These are phyloP conservation scores for Fusarium nisikadoi DNA, from an alignment of 2,329 filamentous ascomycete species.

Conservation along the genomic window DNA sequence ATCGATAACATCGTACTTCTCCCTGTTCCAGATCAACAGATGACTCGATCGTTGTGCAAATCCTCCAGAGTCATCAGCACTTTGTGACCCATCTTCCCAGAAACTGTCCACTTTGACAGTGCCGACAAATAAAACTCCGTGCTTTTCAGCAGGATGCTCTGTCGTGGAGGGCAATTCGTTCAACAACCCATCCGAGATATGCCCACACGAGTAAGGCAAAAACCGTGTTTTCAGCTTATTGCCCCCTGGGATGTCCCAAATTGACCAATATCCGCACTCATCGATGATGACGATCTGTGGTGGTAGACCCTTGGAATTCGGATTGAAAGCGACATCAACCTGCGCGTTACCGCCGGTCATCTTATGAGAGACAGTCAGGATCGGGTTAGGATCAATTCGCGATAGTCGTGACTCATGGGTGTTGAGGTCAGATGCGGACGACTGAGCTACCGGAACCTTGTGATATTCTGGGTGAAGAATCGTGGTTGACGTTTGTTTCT, in stretches of 20 bases:
- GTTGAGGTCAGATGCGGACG: slow-evolving; percentile 4
- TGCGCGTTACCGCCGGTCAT: slow-evolving; percentile 67
- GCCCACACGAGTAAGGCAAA: slow-evolving; percentile 54
- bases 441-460: slow-evolving; percentile 48
- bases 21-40: slow-evolving; percentile 52
- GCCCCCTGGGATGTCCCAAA: slow-evolving; percentile 69
- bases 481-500: slow-evolving; percentile 62
- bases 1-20: slow-evolving; percentile 51
- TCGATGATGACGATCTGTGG: slow-evolving; percentile 75
- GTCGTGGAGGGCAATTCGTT: slow-evolving; percentile 47
- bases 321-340: slow-evolving; percentile 73
- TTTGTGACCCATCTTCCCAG: slow-evolving; percentile 29
- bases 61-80: slow-evolving; percentile 2
- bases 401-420: slow-evolving; percentile 53
- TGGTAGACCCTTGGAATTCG: slow-evolving; percentile 57
- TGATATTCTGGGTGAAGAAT: slow-evolving; percentile 64
- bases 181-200: slow-evolving; percentile 55
- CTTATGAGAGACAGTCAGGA: slow-evolving; percentile 62
- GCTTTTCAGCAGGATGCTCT: slow-evolving; percentile 48
- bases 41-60: slow-evolving; percentile 35
- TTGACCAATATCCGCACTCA: slow-evolving; percentile 71
- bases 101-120: slow-evolving; percentile 35
- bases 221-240: slow-evolving; percentile 51
- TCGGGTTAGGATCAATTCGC: slow-evolving; percentile 64
- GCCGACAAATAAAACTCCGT: slow-evolving; percentile 58